Base-by-base conservation (phyloP, 306 rosid genomes). In the Sindora glabra region DNA sequence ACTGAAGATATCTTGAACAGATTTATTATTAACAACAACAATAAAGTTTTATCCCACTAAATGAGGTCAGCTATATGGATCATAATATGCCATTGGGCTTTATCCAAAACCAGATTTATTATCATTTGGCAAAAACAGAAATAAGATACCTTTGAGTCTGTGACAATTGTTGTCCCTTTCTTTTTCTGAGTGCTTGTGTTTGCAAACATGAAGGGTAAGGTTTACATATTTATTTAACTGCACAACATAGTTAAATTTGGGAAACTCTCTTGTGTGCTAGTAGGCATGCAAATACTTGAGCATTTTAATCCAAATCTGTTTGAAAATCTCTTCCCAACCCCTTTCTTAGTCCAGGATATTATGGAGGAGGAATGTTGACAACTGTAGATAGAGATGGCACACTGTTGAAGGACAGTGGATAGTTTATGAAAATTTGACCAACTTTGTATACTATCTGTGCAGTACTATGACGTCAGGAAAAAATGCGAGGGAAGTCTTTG, bases 381-480 rank as follows among this genome's bases (percentile, higher is more conserved):
- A 61, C 33, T 65, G 44, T 65, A n/a, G n/a, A 17, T 53, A 54
- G 45, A 57, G 67, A 48, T 61, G 47, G 67, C 46, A 3, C 63
- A 51, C 57, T 68, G 56, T 68, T 68, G 48, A 58, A 30, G 51
- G 37, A 34, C 29, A 22, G 29, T 37, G 10, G 17, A 24, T 33
- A 42, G 49, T 29, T 59, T 61, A 22, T 52, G 32, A 75, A 50
- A 77, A 38, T 66, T 81, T 78, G 63, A 83, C 57, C 5, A 15
- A 62, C 37, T 23, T 23, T 58, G 5, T 76, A 36, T 39, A 11
- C 51, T 56, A 52, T n/a, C 37, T 10, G 8, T 77, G 84, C 87
- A 92, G 99, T 87, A 92, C 73, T 92, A 92, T 63, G 99, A 92
- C 81, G 79, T 92, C 73, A 74, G 99, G 60, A 86, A 86, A 81